Evolutionary conservation across 257 asterid genomes (phyloP).

Genomic region (Echites panduratus): DNA sequence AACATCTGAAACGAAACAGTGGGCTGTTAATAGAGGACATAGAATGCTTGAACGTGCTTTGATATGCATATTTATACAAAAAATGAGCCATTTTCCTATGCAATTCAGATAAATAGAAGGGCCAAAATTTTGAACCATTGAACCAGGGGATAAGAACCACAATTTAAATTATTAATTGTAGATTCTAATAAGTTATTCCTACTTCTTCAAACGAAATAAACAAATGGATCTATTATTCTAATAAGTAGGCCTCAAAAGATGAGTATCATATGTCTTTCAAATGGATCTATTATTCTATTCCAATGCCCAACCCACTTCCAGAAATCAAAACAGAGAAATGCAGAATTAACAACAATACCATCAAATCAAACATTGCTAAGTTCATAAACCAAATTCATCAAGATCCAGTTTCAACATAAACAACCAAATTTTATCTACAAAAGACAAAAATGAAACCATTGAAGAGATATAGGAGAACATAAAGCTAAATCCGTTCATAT

Average conservation of each 20-base stretch:
- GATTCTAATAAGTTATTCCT: constrained; percentile 24
- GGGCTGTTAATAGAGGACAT: background rate
- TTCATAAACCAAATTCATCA: no score
- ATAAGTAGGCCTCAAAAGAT: constrained; percentile 32
- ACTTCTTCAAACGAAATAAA: constrained; percentile 43
- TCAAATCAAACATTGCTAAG: constrained; percentile 1
- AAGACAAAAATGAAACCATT: no score
- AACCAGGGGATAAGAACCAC: constrained; percentile 36
- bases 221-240: constrained; percentile 52
- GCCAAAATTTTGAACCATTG: constrained; percentile 51
- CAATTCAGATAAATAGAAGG: constrained; percentile 17
- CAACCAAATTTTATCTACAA: no score
- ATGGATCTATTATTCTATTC: constrained; percentile 22
- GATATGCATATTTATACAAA: background rate
- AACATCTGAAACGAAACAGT: background rate
- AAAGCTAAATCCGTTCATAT: no score
- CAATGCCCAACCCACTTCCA: constrained; percentile 4
- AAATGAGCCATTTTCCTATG: background rate
- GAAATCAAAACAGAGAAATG: constrained; percentile 12
- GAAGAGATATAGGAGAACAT: no score
- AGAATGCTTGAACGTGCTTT: background rate
- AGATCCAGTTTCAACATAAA: background rate
- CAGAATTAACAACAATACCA: no score
- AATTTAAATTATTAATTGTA: constrained; percentile 6
- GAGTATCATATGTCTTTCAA: constrained; percentile 30